Conservation (phyloP, 805 yeast genomes). For the Candida arabinofermentans region DNA sequence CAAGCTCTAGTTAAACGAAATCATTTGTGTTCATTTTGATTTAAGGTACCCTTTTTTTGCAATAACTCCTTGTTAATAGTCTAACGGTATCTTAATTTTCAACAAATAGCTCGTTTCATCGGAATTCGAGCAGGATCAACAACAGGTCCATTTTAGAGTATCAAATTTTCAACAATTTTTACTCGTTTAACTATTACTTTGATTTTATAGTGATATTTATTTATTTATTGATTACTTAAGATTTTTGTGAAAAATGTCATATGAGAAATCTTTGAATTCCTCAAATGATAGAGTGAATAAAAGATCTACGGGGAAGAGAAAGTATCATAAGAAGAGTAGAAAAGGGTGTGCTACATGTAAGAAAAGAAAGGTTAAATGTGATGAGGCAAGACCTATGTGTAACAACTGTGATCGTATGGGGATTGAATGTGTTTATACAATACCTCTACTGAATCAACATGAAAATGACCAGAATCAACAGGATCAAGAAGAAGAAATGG, state of each 20-base stretch:
- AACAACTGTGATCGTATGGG: slow-evolving; percentile 76
- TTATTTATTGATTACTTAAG: too few relatives aligned
- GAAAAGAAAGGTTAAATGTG: slow-evolving; percentile 87
- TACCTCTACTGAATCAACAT: background rate
- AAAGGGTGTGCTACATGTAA: slow-evolving; percentile 90
- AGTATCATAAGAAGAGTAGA: slow-evolving; percentile 85
- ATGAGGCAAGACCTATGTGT: slow-evolving; percentile 78
- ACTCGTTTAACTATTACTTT: too few relatives aligned
- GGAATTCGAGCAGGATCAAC: background rate
- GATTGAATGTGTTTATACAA: slow-evolving; percentile 64
- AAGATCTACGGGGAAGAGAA: slow-evolving; percentile 65
- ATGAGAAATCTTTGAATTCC: background rate
- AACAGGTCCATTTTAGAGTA: background rate
- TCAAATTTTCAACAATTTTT: slow-evolving; percentile 3
- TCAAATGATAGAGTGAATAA: slow-evolving; percentile 24
- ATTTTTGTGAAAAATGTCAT: too few relatives aligned
- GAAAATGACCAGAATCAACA: background rate
- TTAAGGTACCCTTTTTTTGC: background rate
- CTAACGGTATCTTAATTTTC: background rate
- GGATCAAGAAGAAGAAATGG: background rate
- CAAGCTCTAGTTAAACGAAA: too few relatives aligned
- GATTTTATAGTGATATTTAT: too few relatives aligned
- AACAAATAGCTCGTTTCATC: background rate
- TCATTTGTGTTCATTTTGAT: too few relatives aligned
- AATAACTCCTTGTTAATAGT: background rate